A percentile compares a stretch with the other conserved stretches of the same genome.
phyloP scores from a whole-genome alignment of 768 basidiomycete genomes.

The Tricholoma bakamatsutake region DNA sequence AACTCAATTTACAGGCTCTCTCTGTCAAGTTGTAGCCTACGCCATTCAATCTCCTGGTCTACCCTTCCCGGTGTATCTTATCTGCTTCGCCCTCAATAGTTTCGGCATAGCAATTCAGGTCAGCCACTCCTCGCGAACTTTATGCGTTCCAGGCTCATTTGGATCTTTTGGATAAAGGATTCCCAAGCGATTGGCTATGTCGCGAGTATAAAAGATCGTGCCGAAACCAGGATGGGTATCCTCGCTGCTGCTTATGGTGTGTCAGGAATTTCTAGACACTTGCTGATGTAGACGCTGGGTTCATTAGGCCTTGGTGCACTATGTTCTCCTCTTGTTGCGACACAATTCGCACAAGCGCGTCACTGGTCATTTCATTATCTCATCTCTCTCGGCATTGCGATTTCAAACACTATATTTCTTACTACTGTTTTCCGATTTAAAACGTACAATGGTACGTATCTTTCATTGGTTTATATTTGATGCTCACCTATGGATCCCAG shows the following conservation, averaged over 20 bases:
- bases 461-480: background rate
- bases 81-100: slow-evolving; percentile 28
- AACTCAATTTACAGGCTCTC: slow-evolving; percentile 26
- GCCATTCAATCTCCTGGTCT: slow-evolving; percentile 39
- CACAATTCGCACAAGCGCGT: slow-evolving; percentile 63
- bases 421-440: slow-evolving; percentile 60
- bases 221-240: slow-evolving; percentile 63
- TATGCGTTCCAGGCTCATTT: too few relatives aligned
- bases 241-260: slow-evolving; percentile 60
- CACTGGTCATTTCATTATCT: slow-evolving; percentile 81
- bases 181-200: slow-evolving; percentile 72
- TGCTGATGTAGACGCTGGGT: background rate
- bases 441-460: slow-evolving; percentile 53
- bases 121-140: background rate
- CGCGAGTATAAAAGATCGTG: slow-evolving; percentile 48
- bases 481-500: slow-evolving; percentile 20
- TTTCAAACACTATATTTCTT: slow-evolving; percentile 48
- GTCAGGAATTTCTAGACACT: background rate
- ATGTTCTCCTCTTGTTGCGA: slow-evolving; percentile 67
- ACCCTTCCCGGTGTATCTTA: slow-evolving; percentile 48
- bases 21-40: slow-evolving; percentile 40
- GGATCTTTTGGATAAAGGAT: slow-evolving; percentile 36
- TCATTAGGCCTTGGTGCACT: slow-evolving; percentile 60
- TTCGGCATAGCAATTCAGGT: slow-evolving; percentile 31
- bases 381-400: slow-evolving; percentile 57